phyloP scores from a whole-genome alignment of 1,284 basidiomycete species.

The Peniophora sp. region DNA sequence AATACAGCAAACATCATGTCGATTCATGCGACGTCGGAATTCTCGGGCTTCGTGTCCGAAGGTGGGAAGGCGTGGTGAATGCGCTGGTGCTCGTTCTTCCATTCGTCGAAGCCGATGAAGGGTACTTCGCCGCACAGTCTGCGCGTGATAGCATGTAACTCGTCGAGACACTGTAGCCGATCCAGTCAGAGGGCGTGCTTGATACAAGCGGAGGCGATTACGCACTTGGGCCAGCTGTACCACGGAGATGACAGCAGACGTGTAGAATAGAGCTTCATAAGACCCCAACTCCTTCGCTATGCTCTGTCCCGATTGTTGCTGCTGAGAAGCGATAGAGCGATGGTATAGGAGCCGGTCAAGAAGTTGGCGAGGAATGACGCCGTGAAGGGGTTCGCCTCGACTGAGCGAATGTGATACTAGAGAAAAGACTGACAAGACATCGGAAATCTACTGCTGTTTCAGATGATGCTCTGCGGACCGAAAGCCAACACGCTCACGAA shows the following conservation, averaged over 20 bases:
- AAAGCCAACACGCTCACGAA: constrained; percentile 25
- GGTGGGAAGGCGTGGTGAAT: constrained; percentile 22
- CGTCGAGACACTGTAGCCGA: constrained; percentile 29
- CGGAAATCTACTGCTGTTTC: constrained; percentile 7
- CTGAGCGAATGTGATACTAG: constrained; percentile 36
- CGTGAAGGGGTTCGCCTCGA: constrained; percentile 38
- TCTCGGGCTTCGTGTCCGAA: constrained; percentile 23
- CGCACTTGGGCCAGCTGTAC: constrained; percentile 33
- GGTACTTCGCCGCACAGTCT: constrained; percentile 41
- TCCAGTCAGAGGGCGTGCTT: neutral
- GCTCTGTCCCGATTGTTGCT: constrained; percentile 4
- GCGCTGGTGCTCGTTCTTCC: constrained; percentile 20
- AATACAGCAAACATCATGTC: too few species aligned
- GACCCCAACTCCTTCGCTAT: constrained; percentile 22
- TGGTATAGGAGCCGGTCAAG: constrained; percentile 39
- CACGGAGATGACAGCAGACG: constrained; percentile 33
- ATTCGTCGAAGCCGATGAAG: constrained; percentile 32
- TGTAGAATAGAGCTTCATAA: constrained; percentile 37
- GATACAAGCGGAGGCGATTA: neutral
- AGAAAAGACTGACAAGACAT: constrained; percentile 32
- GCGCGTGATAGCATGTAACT: constrained; percentile 31
- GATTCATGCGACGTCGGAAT: too few species aligned
- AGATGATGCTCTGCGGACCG: neutral
- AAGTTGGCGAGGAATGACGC: constrained; percentile 33
- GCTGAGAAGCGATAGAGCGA: constrained; percentile 14